Percentiles rank a stretch among this genome's conserved stretches.
These are phyloP conservation scores for Citrullus colocynthis DNA, from an alignment of 306 rosid species.

Conservation along the genomic window DNA sequence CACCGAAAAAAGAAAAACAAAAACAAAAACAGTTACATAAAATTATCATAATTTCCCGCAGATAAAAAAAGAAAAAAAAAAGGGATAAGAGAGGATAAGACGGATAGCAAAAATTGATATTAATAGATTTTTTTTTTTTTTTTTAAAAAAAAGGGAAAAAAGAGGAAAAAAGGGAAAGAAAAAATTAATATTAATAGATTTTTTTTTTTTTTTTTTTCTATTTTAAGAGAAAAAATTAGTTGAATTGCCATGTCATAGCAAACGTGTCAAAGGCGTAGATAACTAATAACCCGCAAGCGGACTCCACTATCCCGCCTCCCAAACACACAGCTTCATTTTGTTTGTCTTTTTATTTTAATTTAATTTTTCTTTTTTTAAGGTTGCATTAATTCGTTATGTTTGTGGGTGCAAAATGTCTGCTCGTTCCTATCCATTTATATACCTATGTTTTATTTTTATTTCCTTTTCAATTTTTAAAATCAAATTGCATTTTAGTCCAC, in stretches of 20 bases:
- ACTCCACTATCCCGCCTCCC: not conserved
- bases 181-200: not conserved
- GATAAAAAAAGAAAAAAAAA: too few species aligned
- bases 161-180: not conserved
- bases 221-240: not conserved
- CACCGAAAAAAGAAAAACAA: too few species aligned
- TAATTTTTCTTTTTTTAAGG: not conserved
- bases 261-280: not conserved
- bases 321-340: not conserved
- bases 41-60: not conserved
- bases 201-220: too few species aligned
- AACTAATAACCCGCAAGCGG: not conserved
- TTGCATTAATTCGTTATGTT: slow-evolving; percentile 4
- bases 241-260: not conserved
- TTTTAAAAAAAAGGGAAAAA: not conserved
- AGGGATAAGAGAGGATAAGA: not conserved
- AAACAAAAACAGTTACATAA: not conserved
- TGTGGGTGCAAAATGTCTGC: slow-evolving; percentile 1
- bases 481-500: not conserved
- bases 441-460: not conserved
- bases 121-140: not conserved
- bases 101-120: not conserved
- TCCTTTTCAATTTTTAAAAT: too few species aligned
- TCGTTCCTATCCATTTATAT: not conserved
- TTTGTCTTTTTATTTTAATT: not conserved